Conservation (phyloP, 331 rosid genomes). For the Quercus tomentella region DNA sequence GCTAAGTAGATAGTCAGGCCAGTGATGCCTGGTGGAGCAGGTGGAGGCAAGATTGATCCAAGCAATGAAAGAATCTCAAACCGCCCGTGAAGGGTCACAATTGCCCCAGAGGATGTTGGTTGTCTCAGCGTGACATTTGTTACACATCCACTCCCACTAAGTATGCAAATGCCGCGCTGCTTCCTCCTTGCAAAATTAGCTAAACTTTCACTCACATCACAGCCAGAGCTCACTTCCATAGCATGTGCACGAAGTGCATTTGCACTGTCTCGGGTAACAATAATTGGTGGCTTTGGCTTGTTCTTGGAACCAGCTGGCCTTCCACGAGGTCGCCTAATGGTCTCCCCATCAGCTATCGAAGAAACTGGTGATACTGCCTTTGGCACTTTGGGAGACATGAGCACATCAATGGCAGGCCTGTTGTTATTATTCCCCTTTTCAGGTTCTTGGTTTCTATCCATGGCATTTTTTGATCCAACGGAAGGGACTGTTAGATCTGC, state of each 20-base stretch:
- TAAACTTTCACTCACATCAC: conserved; percentile 68
- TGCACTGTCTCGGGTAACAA: conserved; percentile 68
- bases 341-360: conserved; percentile 48
- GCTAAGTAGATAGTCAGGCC: conserved; percentile 66
- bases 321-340: conserved; percentile 61
- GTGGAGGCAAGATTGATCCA: conserved; percentile 77
- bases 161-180: conserved; percentile 69
- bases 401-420: conserved; percentile 40
- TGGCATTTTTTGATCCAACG: conserved; percentile 17
- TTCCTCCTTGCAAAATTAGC: conserved; percentile 68
- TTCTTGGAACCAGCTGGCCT: conserved; percentile 67
- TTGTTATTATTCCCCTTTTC: conserved; percentile 39
- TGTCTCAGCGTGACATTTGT: conserved; percentile 72
- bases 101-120: conserved; percentile 64
- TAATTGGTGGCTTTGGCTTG: conserved; percentile 70
- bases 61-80: conserved; percentile 70
- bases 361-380: conserved; percentile 55
- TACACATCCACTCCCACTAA: conserved; percentile 72
- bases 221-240: conserved; percentile 75
- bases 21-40: conserved; percentile 76
- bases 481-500: conserved; percentile 19
- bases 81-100: conserved; percentile 73
- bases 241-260: conserved; percentile 72
- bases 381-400: conserved; percentile 36
- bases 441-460: conserved; percentile 50